A percentile compares a stretch with the other conserved stretches of the same genome.
These are phyloP conservation scores for Sugiyamaella xylanicola DNA, from an alignment of 1,139 yeast species.

Conservation along the genomic window DNA sequence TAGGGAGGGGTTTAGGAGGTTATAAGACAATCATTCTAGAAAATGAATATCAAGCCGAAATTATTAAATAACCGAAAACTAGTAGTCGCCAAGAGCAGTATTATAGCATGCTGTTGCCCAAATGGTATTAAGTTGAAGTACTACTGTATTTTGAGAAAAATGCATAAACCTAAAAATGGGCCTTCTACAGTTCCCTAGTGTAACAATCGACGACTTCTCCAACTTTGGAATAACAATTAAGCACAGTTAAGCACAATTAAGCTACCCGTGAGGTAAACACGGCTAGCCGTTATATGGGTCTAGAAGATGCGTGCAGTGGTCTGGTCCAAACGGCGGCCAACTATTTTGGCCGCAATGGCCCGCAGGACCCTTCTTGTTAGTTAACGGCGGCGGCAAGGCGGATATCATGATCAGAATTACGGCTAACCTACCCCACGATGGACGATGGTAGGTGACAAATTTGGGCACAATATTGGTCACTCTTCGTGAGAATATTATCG, in stretches of 20 bases:
- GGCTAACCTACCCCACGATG: no score
- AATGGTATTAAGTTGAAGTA: neutral
- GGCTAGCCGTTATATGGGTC: neutral
- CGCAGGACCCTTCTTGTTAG: no score
- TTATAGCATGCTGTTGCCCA: neutral
- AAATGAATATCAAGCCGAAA: neutral
- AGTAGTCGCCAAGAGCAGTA: neutral
- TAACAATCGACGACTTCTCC: no score
- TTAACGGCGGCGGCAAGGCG: no score
- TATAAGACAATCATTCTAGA: neutral
- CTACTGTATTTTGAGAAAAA: neutral
- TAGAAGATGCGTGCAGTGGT: neutral
- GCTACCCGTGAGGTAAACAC: neutral
- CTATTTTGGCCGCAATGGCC: no score
- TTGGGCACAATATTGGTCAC: no score
- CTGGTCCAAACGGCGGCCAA: neutral
- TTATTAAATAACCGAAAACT: neutral
- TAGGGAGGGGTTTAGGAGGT: neutral
- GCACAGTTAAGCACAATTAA: no score
- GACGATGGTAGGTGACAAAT: no score
- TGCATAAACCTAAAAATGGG: neutral
- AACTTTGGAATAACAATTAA: no score
- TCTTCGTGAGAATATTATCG: no score
- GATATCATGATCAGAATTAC: no score
- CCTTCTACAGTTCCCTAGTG: no score